These are phyloP conservation scores for Lactarius sanguifluus DNA, from an alignment of 768 basidiomycete species.

Conservation along the genomic window DNA sequence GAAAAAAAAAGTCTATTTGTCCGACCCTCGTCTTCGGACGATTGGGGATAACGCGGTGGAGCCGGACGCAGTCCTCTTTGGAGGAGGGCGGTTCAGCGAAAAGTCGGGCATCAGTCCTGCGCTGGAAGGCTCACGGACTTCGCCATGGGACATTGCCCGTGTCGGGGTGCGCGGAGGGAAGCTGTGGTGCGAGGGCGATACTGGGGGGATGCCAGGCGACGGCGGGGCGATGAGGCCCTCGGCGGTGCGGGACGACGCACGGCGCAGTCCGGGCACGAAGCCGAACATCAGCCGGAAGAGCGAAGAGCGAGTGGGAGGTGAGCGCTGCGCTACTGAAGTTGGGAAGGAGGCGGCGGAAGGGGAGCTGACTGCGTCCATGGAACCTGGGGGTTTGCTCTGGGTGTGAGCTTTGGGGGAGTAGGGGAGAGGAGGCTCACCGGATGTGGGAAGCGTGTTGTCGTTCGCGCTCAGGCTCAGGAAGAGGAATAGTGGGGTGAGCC, in stretches of 20 bases:
- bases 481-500: constrained; percentile 87
- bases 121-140: constrained; percentile 21
- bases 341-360: constrained; percentile 31
- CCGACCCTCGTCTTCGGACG: constrained; percentile 18
- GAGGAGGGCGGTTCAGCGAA: constrained; percentile 30
- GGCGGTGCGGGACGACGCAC: constrained; percentile 45
- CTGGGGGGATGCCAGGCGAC: constrained; percentile 40
- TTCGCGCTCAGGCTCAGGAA: constrained; percentile 97
- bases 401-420: constrained; percentile 30
- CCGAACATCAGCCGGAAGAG: constrained; percentile 67
- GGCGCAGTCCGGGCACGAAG: constrained; percentile 43
- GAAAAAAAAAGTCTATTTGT: constrained; percentile 6
- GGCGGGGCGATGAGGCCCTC: constrained; percentile 74
- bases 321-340: constrained; percentile 33
- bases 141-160: constrained; percentile 26
- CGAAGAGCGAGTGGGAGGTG: constrained; percentile 49
- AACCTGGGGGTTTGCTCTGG: background rate
- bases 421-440: constrained; percentile 32
- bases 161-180: constrained; percentile 27
- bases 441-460: constrained; percentile 85
- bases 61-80: constrained; percentile 29
- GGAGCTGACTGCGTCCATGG: background rate
- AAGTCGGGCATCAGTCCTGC: constrained; percentile 30
- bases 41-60: background rate
- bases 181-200: constrained; percentile 29